Conservation (phyloP, 2,329 filamentous ascomycete species). For the Rhytidhysteron rufulum region DNA sequence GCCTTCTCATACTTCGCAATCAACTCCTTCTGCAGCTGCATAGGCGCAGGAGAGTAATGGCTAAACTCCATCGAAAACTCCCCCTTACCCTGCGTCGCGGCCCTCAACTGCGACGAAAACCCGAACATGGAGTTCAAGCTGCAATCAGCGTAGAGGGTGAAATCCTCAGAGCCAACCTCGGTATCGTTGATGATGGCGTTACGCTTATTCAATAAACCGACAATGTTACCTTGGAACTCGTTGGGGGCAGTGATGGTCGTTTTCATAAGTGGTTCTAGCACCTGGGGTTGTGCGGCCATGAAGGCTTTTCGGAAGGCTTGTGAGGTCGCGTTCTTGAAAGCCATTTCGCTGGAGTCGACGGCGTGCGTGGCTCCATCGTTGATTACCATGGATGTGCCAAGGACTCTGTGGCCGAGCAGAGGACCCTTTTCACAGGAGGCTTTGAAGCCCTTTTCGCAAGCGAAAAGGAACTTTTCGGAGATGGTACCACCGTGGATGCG, state of each 20-base stretch:
- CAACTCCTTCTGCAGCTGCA: constrained; percentile 80
- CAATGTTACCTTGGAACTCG: constrained; percentile 96
- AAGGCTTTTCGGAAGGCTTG: constrained; percentile 97
- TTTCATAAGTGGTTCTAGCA: constrained; percentile 97
- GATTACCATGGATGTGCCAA: constrained; percentile 85
- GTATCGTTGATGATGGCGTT: constrained; percentile 94
- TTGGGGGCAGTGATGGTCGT: constrained; percentile 92
- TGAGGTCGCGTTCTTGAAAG: constrained; percentile 91
- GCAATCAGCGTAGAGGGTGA: constrained; percentile 87
- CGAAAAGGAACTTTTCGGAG: constrained; percentile 90
- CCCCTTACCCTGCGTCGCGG: constrained; percentile 95
- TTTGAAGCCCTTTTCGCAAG: constrained; percentile 93
- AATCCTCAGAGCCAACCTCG: constrained; percentile 89
- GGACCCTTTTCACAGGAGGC: constrained; percentile 80
- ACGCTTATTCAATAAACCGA: constrained; percentile 94
- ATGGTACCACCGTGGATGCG: constrained; percentile 87
- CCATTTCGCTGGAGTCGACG: constrained; percentile 94
- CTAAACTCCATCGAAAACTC: constrained; percentile 99
- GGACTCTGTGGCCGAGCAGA: constrained; percentile 85
- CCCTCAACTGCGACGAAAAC: constrained; percentile 85
- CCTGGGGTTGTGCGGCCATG: constrained; percentile 70
- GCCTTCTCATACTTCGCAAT: constrained; percentile 66
- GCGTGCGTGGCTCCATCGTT: constrained; percentile 97
- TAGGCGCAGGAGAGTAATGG: constrained; percentile 84
- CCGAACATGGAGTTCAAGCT: constrained; percentile 97